These are phyloP conservation scores for Termitomyces sp. DNA, from an alignment of 768 basidiomycete genomes.

Conservation along the genomic window DNA sequence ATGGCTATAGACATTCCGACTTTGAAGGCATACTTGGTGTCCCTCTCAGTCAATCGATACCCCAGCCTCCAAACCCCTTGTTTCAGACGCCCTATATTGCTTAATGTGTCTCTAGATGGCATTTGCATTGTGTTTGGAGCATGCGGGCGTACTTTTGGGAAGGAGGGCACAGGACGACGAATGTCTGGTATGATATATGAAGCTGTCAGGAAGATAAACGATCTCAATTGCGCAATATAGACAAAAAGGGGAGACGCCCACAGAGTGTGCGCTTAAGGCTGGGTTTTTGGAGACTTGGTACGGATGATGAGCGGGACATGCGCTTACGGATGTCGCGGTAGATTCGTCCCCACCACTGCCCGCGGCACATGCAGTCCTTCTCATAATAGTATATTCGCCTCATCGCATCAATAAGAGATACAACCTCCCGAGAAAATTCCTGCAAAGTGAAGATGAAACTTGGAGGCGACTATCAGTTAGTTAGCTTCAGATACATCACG, in stretches of 20 bases:
- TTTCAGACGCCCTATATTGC: slow-evolving; percentile 54
- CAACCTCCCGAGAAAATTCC: slow-evolving; percentile 84
- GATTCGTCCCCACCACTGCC: slow-evolving; percentile 34
- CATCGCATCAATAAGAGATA: slow-evolving; percentile 81
- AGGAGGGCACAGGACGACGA: slow-evolving; percentile 51
- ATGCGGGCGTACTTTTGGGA: slow-evolving; percentile 79
- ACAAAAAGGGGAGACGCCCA: slow-evolving; percentile 15
- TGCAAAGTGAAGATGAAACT: slow-evolving; percentile 97
- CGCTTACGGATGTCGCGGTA: slow-evolving; percentile 15
- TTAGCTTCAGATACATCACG: neutral
- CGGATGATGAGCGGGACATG: neutral
- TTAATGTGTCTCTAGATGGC: slow-evolving; percentile 56
- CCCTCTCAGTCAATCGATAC: slow-evolving; percentile 56
- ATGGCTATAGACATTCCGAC: slow-evolving; percentile 79
- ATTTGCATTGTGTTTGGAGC: slow-evolving; percentile 85
- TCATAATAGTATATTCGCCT: slow-evolving; percentile 70
- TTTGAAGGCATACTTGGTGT: slow-evolving; percentile 86
- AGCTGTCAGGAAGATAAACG: slow-evolving; percentile 23
- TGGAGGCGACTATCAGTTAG: neutral
- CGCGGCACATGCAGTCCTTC: slow-evolving; percentile 32
- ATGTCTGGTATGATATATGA: slow-evolving; percentile 46
- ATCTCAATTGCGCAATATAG: neutral
- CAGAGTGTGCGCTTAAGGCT: slow-evolving; percentile 31
- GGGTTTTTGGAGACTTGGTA: neutral
- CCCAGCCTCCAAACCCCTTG: slow-evolving; percentile 73